phyloP scores from a whole-genome alignment of 768 basidiomycete species.

The Xanthoconium stramineum region DNA sequence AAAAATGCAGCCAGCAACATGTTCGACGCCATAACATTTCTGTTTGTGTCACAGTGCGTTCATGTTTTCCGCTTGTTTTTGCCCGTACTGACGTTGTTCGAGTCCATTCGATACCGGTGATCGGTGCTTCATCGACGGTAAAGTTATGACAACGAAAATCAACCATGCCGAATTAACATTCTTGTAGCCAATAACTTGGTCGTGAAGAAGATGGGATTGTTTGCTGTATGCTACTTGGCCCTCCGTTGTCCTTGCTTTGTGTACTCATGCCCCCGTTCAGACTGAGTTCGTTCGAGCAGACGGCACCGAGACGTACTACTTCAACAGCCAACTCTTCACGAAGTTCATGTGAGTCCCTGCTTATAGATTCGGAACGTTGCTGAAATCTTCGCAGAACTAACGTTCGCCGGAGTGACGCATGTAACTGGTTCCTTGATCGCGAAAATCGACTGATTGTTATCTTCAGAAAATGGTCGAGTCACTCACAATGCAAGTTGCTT shows the following conservation, averaged over 20 bases:
- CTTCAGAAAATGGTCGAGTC: slow-evolving; percentile 63
- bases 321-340: slow-evolving; percentile 70
- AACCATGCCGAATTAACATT: slow-evolving; percentile 6
- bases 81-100: not conserved
- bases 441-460: slow-evolving; percentile 9
- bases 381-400: slow-evolving; percentile 47
- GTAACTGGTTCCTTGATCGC: slow-evolving; percentile 16
- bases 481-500: slow-evolving; percentile 67
- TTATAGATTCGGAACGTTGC: not conserved
- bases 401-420: slow-evolving; percentile 65
- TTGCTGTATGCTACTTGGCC: slow-evolving; percentile 51
- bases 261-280: slow-evolving; percentile 24
- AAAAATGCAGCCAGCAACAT: slow-evolving; percentile 67
- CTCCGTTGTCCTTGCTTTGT: not conserved
- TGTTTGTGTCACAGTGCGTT: slow-evolving; percentile 78
- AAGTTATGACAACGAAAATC: slow-evolving; percentile 12
- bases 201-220: slow-evolving; percentile 78
- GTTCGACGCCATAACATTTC: slow-evolving; percentile 79
- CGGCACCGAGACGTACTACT: slow-evolving; percentile 79
- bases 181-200: slow-evolving; percentile 58
- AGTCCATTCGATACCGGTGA: slow-evolving; percentile 83
- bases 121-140: slow-evolving; percentile 70
- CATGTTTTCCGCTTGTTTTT: not conserved
- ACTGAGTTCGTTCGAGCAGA: slow-evolving; percentile 71
- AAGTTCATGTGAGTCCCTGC: slow-evolving; percentile 62